These are phyloP conservation scores for Avena sativa DNA, from an alignment of 176 grass and related monocot genomes.

Conservation along the genomic window DNA sequence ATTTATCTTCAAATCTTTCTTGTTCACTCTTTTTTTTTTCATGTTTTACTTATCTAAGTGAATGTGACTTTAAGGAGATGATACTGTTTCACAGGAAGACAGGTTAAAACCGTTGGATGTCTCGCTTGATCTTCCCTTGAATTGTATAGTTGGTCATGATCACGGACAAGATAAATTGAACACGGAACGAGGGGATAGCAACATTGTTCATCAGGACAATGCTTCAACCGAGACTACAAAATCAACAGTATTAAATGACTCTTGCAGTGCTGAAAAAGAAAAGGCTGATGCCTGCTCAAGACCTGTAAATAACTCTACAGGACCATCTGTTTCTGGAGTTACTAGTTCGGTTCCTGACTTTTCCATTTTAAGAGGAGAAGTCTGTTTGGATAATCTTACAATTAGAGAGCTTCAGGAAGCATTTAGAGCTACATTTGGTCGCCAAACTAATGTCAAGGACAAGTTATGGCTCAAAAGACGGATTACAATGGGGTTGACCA, in stretches of 20 bases:
- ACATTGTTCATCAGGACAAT: conserved; percentile 54
- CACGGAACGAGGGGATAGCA: conserved; percentile 38
- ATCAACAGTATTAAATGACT: conserved; percentile 62
- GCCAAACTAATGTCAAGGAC: conserved; percentile 93
- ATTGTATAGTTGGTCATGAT: conserved; percentile 35
- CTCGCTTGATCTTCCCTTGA: conserved; percentile 49
- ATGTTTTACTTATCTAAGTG: conserved; percentile 28
- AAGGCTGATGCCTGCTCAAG: conserved; percentile 65
- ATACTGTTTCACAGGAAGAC: conserved; percentile 62
- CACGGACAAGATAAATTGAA: conserved; percentile 37
- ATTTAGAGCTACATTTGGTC: conserved; percentile 92
- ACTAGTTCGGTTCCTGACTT: conserved; percentile 76
- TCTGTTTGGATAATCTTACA: conserved; percentile 85
- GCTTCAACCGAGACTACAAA: conserved; percentile 61
- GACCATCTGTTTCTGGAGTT: conserved; percentile 62
- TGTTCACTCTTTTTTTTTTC: neutral
- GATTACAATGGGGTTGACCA: conserved; percentile 91
- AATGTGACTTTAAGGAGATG: conserved; percentile 44
- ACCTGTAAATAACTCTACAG: conserved; percentile 47
- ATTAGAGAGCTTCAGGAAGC: conserved; percentile 97
- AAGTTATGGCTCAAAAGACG: conserved; percentile 98
- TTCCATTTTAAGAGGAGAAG: conserved; percentile 82
- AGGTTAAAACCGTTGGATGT: conserved; percentile 50
- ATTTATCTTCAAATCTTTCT: conserved; percentile 2
- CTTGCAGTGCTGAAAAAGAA: conserved; percentile 65